A percentile compares a stretch with the other conserved stretches of the same genome.
These are phyloP conservation scores for Leccinum holopus DNA, from an alignment of 1,284 basidiomycete genomes.

Conservation along the genomic window DNA sequence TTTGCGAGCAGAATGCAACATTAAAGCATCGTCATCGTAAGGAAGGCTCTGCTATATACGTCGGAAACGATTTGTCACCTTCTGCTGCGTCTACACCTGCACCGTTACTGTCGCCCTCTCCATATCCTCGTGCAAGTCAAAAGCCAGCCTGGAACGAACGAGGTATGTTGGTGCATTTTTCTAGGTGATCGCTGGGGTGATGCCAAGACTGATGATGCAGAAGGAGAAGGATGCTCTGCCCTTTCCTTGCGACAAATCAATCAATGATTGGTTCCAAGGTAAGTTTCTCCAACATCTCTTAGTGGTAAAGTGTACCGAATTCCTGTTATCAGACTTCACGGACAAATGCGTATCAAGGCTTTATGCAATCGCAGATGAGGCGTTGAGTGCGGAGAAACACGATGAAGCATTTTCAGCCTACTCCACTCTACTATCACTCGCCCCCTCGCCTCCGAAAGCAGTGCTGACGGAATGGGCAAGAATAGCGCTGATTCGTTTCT, in stretches of 20 bases:
- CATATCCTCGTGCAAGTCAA: constrained; percentile 39
- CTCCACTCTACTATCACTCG: too few relatives aligned
- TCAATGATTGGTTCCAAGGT: too few relatives aligned
- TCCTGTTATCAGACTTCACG: neutral
- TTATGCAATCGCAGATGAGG: neutral
- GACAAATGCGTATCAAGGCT: neutral
- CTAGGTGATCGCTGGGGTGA: too few relatives aligned
- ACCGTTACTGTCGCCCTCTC: neutral
- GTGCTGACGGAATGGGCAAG: neutral
- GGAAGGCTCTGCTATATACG: constrained; percentile 21
- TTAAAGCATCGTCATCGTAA: constrained; percentile 51
- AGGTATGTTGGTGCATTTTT: too few relatives aligned
- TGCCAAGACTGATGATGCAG: too few relatives aligned
- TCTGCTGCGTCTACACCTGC: neutral
- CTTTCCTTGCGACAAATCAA: too few relatives aligned
- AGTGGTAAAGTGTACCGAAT: neutral
- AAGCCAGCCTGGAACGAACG: constrained; percentile 30
- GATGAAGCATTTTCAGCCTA: too few relatives aligned
- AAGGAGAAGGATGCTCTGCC: too few relatives aligned
- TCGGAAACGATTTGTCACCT: constrained; percentile 8
- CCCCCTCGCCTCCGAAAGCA: neutral
- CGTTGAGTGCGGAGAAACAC: neutral
- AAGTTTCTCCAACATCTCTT: too few relatives aligned
- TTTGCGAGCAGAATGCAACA: constrained; percentile 33
- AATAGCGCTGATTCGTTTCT: neutral